Conservation (phyloP, 2,329 filamentous ascomycete genomes). For the Paraphaeosphaeria minitans region DNA sequence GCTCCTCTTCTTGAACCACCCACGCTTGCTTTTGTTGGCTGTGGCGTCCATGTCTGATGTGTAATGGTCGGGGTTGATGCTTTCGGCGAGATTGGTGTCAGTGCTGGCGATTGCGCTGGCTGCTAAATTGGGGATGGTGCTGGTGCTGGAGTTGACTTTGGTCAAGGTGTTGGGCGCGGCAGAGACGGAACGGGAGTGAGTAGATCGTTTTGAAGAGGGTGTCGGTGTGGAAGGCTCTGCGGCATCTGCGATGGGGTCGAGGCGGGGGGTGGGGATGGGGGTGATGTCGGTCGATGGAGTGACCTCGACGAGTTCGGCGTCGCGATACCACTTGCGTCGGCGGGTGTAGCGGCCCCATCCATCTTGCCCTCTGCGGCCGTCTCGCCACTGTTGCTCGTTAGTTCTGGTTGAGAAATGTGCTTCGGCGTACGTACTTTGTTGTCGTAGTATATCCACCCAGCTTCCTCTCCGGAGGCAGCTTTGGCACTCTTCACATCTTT, state of each 20-base stretch:
- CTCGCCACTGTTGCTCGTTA: conserved; percentile 72
- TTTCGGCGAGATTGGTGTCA: conserved; percentile 31
- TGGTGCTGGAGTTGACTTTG: conserved; percentile 19
- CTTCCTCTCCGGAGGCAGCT: conserved; percentile 49
- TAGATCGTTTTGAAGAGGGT: background rate
- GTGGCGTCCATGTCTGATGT: conserved; percentile 35
- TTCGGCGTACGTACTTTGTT: conserved; percentile 73
- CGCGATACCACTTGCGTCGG: conserved; percentile 92
- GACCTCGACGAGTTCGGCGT: conserved; percentile 90
- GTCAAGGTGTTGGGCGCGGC: background rate
- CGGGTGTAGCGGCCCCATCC: conserved; percentile 95
- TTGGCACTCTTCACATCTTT: conserved; percentile 45
- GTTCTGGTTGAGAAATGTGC: conserved; percentile 2
- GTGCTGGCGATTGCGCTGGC: conserved; percentile 32
- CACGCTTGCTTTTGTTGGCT: conserved; percentile 39
- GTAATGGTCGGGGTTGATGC: conserved; percentile 33
- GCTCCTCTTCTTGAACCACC: conserved; percentile 45
- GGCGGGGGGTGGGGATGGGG: conserved; percentile 48
- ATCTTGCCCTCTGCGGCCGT: conserved; percentile 80
- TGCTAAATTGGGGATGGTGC: conserved; percentile 27
- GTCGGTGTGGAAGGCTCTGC: conserved; percentile 22
- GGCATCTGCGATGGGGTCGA: conserved; percentile 36
- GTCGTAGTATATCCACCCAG: conserved; percentile 97
- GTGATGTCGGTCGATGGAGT: conserved; percentile 53
- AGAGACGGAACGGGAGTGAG: conserved; percentile 6